phyloP scores from a whole-genome alignment of 768 basidiomycete genomes.

The Boletus vermiculosoides region DNA sequence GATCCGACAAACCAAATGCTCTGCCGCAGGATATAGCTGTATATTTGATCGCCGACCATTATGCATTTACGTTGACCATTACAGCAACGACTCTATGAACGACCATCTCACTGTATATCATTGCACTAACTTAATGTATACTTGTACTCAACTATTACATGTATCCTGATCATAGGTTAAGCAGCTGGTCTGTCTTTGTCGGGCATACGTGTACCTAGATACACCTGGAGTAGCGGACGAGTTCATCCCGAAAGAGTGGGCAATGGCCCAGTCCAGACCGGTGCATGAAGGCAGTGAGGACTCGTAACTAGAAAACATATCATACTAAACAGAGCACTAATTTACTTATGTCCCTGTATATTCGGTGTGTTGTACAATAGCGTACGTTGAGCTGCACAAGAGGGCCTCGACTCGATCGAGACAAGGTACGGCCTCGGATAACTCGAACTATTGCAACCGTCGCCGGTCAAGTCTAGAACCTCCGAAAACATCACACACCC shows the following conservation, averaged over 20 bases:
- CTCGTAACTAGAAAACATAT: neutral
- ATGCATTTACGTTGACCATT: constrained; percentile 10
- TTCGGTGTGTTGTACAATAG: neutral
- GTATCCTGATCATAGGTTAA: constrained; percentile 7
- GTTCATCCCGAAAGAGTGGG: neutral
- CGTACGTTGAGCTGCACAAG: constrained; percentile 3
- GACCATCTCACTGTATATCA: constrained; percentile 15
- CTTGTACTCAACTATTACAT: constrained; percentile 13
- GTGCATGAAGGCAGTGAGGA: neutral
- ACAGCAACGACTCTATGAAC: constrained; percentile 10
- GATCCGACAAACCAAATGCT: neutral
- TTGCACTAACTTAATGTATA: constrained; percentile 23
- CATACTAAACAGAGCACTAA: neutral
- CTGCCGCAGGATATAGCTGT: constrained; percentile 22
- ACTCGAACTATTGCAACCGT: neutral
- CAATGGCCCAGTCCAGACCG: neutral
- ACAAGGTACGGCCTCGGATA: constrained; percentile 15
- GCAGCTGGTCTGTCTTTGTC: constrained; percentile 21
- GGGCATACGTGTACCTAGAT: neutral
- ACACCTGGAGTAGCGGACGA: neutral
- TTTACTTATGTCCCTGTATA: neutral
- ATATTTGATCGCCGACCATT: neutral
- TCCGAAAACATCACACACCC: constrained; percentile 10
- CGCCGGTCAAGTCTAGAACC: neutral
- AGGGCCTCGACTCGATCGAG: constrained; percentile 20